Percentiles rank a stretch among this genome's conserved stretches.
Conservation (phyloP, 2,329 filamentous ascomycete species). For the Dryadomyces sulphureus region DNA sequence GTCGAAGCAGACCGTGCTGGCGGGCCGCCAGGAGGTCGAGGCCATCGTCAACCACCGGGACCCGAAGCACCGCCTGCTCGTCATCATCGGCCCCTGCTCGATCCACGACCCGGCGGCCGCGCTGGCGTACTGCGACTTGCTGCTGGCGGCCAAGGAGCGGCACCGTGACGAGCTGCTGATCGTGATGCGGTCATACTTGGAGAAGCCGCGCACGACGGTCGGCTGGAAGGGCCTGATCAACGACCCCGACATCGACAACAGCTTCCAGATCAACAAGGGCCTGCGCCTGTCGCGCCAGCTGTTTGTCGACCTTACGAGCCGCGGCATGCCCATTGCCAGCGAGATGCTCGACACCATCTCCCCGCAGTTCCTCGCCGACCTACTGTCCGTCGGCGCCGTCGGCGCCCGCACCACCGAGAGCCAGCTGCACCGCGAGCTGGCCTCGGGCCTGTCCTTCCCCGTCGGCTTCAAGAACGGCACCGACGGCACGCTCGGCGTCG, state of each 20-base stretch:
- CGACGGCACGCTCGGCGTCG: conserved; percentile 76
- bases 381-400: conserved; percentile 82
- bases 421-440: conserved; percentile 88
- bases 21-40: conserved; percentile 43
- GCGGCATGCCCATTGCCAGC: conserved; percentile 89
- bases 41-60: conserved; percentile 48
- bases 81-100: conserved; percentile 89
- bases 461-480: conserved; percentile 99
- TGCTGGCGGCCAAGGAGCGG: conserved; percentile 72
- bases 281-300: conserved; percentile 73
- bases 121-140: conserved; percentile 78
- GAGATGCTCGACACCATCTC: conserved; percentile 99
- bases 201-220: conserved; percentile 95
- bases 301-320: conserved; percentile 80
- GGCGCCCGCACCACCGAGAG: conserved; percentile 95
- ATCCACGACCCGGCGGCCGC: conserved; percentile 90
- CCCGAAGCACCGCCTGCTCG: conserved; percentile 41
- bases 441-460: conserved; percentile 87
- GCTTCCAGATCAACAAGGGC: conserved; percentile 98
- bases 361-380: conserved; percentile 87
- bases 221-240: conserved; percentile 99
- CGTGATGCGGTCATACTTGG: conserved; percentile 95
- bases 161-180: conserved; percentile 82
- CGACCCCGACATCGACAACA: conserved; percentile 95
- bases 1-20: conserved; percentile 45